A percentile compares a stretch with the other conserved stretches of the same genome.
phyloP scores from a whole-genome alignment of 139 green algal genomes.

The Diplosphaera chodatii region DNA sequence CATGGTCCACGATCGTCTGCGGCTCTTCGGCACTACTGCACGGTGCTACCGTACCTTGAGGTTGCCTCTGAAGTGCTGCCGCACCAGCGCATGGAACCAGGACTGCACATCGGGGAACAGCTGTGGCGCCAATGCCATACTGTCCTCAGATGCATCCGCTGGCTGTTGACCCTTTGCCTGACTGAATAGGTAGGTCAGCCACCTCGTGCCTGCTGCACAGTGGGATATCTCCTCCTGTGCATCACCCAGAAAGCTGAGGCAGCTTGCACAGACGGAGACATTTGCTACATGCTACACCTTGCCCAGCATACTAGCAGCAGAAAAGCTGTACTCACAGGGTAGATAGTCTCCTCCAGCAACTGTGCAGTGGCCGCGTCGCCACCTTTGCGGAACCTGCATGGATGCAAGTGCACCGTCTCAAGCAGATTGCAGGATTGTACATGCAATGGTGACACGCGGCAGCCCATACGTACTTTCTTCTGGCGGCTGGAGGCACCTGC shows the following conservation, averaged over 20 bases:
- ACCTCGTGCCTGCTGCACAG: conserved; percentile 78
- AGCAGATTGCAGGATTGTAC: no score
- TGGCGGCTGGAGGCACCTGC: background rate
- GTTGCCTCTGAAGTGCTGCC: conserved; percentile 60
- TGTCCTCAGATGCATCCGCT: background rate
- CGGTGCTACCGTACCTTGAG: conserved; percentile 41
- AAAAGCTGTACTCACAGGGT: conserved; percentile 32
- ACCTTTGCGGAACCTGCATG: conserved; percentile 53
- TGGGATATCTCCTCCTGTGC: conserved; percentile 83
- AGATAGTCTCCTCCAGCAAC: conserved; percentile 69
- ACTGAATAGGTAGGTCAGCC: conserved; percentile 65
- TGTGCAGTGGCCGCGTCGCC: conserved; percentile 59
- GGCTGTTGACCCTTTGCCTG: conserved; percentile 3
- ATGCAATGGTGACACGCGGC: no score
- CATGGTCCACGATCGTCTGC: background rate
- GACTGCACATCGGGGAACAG: conserved; percentile 38
- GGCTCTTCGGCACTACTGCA: background rate
- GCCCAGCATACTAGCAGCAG: no score
- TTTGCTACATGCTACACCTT: background rate
- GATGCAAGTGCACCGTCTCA: no score
- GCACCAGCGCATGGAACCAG: conserved; percentile 72
- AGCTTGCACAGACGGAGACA: background rate
- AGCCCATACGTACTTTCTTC: no score
- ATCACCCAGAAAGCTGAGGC: background rate
- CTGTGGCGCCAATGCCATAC: conserved; percentile 48